These are phyloP conservation scores for Kingdonia uniflora DNA, from an alignment of 164 flowering plant genomes.

Conservation along the genomic window DNA sequence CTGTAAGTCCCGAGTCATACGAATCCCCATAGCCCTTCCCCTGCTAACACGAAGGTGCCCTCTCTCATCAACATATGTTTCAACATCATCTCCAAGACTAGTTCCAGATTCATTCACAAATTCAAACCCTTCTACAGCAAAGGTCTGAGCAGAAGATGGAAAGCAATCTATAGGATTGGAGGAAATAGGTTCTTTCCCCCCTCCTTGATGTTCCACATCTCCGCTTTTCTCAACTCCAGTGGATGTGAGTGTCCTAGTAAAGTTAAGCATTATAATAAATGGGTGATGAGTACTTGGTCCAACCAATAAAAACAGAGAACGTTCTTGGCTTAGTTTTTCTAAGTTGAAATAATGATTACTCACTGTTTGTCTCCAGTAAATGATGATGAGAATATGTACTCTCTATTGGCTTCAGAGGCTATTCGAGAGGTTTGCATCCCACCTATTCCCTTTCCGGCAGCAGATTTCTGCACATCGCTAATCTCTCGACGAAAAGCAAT, in stretches of 20 bases:
- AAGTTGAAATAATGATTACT: conserved; percentile 16
- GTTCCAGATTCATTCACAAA: conserved; percentile 20
- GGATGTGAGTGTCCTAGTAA: conserved; percentile 45
- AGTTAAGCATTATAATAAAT: conserved; percentile 4
- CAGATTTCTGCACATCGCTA: conserved; percentile 85
- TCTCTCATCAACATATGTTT: conserved; percentile 76
- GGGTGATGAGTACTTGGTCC: background rate
- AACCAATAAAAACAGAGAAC: background rate
- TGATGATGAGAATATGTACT: conserved; percentile 85
- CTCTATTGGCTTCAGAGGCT: conserved; percentile 92
- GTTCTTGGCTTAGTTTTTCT: background rate
- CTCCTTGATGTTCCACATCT: conserved; percentile 17
- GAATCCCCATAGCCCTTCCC: conserved; percentile 77
- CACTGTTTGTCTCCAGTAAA: conserved; percentile 84
- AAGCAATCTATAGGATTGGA: conserved; percentile 13
- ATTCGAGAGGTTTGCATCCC: conserved; percentile 82
- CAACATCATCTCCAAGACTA: conserved; percentile 37
- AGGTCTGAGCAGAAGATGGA: conserved; percentile 18
- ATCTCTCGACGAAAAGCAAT: conserved; percentile 97
- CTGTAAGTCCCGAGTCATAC: conserved; percentile 90
- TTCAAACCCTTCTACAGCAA: conserved; percentile 18
- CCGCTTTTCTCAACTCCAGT: conserved; percentile 29
- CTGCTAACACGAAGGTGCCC: conserved; percentile 74
- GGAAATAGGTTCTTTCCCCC: conserved; percentile 10
- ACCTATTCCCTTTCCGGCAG: conserved; percentile 78